Evolutionary conservation across 2,329 filamentous ascomycete species (phyloP).

Genomic region (Venturia pyrina): DNA sequence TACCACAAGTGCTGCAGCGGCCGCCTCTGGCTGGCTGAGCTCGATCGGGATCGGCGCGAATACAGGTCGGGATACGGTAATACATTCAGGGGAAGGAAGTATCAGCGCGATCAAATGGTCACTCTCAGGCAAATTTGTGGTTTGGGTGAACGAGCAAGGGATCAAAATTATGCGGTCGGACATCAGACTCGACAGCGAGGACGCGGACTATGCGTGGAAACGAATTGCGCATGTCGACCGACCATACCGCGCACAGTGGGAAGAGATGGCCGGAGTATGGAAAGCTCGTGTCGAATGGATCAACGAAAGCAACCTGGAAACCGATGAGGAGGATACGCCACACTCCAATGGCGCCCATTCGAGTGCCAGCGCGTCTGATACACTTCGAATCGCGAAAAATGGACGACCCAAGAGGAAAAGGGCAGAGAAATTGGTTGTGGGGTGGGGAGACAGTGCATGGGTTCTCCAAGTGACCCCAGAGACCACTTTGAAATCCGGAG

Average conservation of each 20-base stretch:
- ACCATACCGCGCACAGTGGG: slow-evolving; percentile 78
- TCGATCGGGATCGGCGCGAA: slow-evolving; percentile 72
- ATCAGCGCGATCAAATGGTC: slow-evolving; percentile 95
- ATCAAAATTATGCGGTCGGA: slow-evolving; percentile 97
- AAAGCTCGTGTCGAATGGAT: slow-evolving; percentile 90
- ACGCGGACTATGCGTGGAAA: slow-evolving; percentile 84
- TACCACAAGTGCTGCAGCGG: slow-evolving; percentile 72
- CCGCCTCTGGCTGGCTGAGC: slow-evolving; percentile 84
- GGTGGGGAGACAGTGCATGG: slow-evolving; percentile 96
- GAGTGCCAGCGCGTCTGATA: slow-evolving; percentile 27
- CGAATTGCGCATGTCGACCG: slow-evolving; percentile 85
- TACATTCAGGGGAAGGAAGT: slow-evolving; percentile 85
- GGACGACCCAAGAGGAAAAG: slow-evolving; percentile 27
- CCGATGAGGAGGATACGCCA: slow-evolving; percentile 48
- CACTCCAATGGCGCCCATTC: slow-evolving; percentile 32
- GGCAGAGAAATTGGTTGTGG: slow-evolving; percentile 72
- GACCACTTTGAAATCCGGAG: slow-evolving; percentile 53
- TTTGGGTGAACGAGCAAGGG: slow-evolving; percentile 92
- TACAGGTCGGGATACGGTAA: slow-evolving; percentile 70
- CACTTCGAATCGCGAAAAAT: slow-evolving; percentile 23
- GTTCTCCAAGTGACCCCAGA: slow-evolving; percentile 82
- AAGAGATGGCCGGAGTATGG: slow-evolving; percentile 95
- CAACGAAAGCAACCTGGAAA: slow-evolving; percentile 69
- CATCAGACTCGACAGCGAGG: slow-evolving; percentile 63
- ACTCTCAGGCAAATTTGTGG: slow-evolving; percentile 79